These are phyloP conservation scores for Hanseniaspora meyeri DNA, from an alignment of 805 yeast genomes.

Conservation along the genomic window DNA sequence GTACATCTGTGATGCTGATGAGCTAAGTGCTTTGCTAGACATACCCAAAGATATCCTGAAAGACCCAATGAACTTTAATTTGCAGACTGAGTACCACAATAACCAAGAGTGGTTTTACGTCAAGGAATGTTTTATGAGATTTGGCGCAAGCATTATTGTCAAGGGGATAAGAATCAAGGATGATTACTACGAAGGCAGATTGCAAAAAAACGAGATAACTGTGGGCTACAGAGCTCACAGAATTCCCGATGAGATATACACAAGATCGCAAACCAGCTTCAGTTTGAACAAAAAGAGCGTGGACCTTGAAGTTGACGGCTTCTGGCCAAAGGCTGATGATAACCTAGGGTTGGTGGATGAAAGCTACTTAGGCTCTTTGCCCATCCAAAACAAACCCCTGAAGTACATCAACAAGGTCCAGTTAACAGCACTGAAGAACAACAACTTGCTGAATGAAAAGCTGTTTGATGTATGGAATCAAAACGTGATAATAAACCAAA, in stretches of 20 bases:
- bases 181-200: conserved; percentile 33
- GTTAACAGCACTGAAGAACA: conserved; percentile 2
- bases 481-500: not conserved
- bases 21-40: not conserved
- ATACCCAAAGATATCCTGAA: not conserved
- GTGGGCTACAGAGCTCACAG: not conserved
- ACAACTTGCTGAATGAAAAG: not conserved
- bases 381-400: not conserved
- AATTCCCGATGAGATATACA: conserved; percentile 16
- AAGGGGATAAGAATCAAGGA: conserved; percentile 40
- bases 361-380: not conserved
- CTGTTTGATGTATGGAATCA: conserved; percentile 8
- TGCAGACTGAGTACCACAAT: not conserved
- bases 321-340: not conserved
- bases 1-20: conserved; percentile 1
- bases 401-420: conserved; percentile 11
- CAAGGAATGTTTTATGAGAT: conserved; percentile 35
- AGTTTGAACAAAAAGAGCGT: conserved; percentile 13
- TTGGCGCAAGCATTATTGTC: conserved; percentile 39
- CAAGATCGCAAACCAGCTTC: conserved; percentile 17
- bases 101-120: conserved; percentile 28
- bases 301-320: not conserved
- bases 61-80: not conserved
- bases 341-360: not conserved
- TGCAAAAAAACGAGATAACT: not conserved